Base-by-base conservation (phyloP, 1,139 yeast genomes). In the Yamadazyma epiphylla region DNA sequence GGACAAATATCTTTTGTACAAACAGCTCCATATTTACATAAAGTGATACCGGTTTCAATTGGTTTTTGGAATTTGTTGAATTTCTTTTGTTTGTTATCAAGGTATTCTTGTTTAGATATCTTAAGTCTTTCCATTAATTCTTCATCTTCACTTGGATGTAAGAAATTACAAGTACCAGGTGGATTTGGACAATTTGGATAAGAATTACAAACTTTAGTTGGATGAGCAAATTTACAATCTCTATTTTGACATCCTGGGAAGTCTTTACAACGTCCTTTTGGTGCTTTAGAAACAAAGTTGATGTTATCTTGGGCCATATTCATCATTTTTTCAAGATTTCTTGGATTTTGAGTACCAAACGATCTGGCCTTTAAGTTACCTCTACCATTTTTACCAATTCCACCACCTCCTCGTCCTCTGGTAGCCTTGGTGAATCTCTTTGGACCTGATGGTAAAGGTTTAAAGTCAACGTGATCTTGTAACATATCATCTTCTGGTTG, bases 81-180 rank as follows among this genome's bases (percentile, higher is more conserved):
- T 54, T 56, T 56, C 64, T 32, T 42, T 49, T 55, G 64, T n/a
- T n/a, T n/a, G n/a, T n/a, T n/a, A 37, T 71, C 74, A 29, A 52
- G 48, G 46, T 53, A 71, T 46, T 73, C 77, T 44, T 69, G 69
- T 49, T 69, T 74, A 13, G 77, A 70, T 47, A 68, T 70, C 47
- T 79, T 85, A 37, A 78, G 64, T 53, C 79, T 83, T 24, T 74
- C 77, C 58, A 80, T 77, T 46, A 83, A 64, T 23, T 60, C 86
- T 43, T 73, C 81, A 55, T 86, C 96, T 58, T 86, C 86, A 38
- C 83, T 85, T 8, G 94, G 89, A 53, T 87, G 96, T 45, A 87
- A 63, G 48, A 63, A 85, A 42, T 77, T 80, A 58, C 96, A 87
- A 0, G 94, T 83, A 13, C 94, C 94, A 16, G 84, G 82, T 5